These are phyloP conservation scores for Elaphomyces granulatus DNA, from an alignment of 495 filamentous ascomycete species.

Conservation along the genomic window DNA sequence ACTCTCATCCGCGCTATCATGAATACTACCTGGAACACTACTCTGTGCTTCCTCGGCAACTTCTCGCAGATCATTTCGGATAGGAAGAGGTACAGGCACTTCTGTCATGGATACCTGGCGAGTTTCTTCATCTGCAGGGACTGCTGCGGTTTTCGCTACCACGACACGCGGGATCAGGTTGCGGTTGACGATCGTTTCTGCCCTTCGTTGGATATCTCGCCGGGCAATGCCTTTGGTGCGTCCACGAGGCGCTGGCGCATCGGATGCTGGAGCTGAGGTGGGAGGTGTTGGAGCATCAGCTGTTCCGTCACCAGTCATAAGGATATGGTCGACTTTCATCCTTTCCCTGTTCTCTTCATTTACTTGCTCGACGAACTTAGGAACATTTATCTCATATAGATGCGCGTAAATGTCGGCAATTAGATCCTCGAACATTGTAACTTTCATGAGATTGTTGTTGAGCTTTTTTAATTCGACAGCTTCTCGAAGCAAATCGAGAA, in stretches of 20 bases:
- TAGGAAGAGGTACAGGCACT: constrained; percentile 1
- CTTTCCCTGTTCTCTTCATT: constrained; percentile 40
- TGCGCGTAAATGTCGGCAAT: constrained; percentile 73
- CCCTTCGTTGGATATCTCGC: constrained; percentile 46
- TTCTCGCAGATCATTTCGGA: constrained; percentile 6
- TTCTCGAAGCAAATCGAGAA: constrained; percentile 67
- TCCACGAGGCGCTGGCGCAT: constrained; percentile 31
- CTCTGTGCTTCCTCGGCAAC: constrained; percentile 16
- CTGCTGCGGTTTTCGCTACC: constrained; percentile 15
- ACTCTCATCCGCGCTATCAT: constrained; percentile 68
- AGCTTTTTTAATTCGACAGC: constrained; percentile 80
- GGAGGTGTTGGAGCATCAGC: constrained; percentile 25
- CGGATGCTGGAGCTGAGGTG: constrained; percentile 22
- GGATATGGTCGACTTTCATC: constrained; percentile 45
- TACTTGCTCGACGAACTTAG: constrained; percentile 30
- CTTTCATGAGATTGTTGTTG: constrained; percentile 74
- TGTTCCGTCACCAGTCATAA: constrained; percentile 26
- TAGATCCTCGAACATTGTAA: constrained; percentile 73
- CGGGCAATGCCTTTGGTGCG: constrained; percentile 47
- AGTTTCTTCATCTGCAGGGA: constrained; percentile 9
- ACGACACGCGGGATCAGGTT: constrained; percentile 26
- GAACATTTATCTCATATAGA: constrained; percentile 49
- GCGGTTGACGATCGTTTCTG: constrained; percentile 40
- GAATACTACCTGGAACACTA: constrained; percentile 43
- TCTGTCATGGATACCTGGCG: constrained; percentile 1